Percentiles rank a stretch among this genome's conserved stretches.
These are phyloP conservation scores for Lomentospora prolificans DNA, from an alignment of 2,329 filamentous ascomycete species.

Conservation along the genomic window DNA sequence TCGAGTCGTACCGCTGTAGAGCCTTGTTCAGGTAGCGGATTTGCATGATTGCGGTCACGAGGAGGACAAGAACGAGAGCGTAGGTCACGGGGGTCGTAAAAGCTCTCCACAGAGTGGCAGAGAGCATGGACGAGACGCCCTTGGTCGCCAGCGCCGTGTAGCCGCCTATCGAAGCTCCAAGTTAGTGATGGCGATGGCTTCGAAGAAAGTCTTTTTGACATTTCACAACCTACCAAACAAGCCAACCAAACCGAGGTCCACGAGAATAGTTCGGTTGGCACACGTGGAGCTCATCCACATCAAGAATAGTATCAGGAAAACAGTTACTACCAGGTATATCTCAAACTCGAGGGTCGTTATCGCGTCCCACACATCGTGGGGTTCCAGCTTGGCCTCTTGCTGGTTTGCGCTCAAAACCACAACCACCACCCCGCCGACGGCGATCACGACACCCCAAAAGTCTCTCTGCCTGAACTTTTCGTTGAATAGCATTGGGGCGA, in stretches of 20 bases:
- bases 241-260: slow-evolving; percentile 87
- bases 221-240: slow-evolving; percentile 62
- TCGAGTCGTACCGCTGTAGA: slow-evolving; percentile 89
- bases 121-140: slow-evolving; percentile 89
- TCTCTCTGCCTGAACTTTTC: slow-evolving; percentile 80
- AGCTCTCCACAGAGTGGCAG: slow-evolving; percentile 77
- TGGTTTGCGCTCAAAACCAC: slow-evolving; percentile 87
- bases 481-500: slow-evolving; percentile 88
- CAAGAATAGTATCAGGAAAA: slow-evolving; percentile 60
- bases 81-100: slow-evolving; percentile 92
- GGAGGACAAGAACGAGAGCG: slow-evolving; percentile 66
- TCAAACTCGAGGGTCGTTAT: slow-evolving; percentile 86
- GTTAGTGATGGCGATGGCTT: neutral
- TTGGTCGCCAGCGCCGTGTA: slow-evolving; percentile 97
- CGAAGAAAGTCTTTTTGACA: neutral
- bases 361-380: slow-evolving; percentile 78
- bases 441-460: slow-evolving; percentile 78
- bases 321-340: slow-evolving; percentile 74
- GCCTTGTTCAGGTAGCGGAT: slow-evolving; percentile 88
- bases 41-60: slow-evolving; percentile 85
- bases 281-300: slow-evolving; percentile 78
- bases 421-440: slow-evolving; percentile 78
- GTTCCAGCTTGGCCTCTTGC: slow-evolving; percentile 82
- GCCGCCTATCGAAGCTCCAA: slow-evolving; percentile 44
- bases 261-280: slow-evolving; percentile 76